Base-by-base conservation (phyloP, 352 stramenopile genomes). In the Pythium chondricola region DNA sequence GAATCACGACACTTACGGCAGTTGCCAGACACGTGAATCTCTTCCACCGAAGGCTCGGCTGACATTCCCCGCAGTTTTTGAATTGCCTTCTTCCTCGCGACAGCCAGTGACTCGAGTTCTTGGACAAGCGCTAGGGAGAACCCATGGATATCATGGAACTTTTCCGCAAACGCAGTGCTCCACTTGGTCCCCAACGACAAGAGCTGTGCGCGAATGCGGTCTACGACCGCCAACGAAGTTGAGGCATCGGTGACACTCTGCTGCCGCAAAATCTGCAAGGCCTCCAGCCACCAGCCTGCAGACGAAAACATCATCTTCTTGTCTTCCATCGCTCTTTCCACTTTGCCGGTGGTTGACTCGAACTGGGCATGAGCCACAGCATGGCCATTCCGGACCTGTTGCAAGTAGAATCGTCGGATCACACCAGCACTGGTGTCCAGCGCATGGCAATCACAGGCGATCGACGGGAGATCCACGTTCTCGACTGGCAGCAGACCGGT, bases 1-100 rank as follows among this genome's bases (percentile, higher is more conserved):
- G 52, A 60, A 22, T 90, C 72, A 0, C 78, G 73, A 37, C 78
- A 90, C 37, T 76, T 71, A 0, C 49, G 52, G 36, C 78, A 90
- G 47, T 90, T 90, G 14, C 78, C 81, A 4, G 78, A 86, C 3
- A 71, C 48, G 48, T 72, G 67, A 20, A 88, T 59, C 18, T 88
- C 71, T 10, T 66, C 61, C 8, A 61, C 69, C 2, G 74, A 13
- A 13, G 75, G 3, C 44, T 53, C 1, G 29, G 46, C 0, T 67
- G 33, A 48, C 78, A 84, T 53, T 0, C 27, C 22, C n/a, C 52
- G 17, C n/a, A 89, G 56, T 14, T 64, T 71, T 3, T 48, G 37
- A 41, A 65, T 69, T 5, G 87, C 41, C 0, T 18, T 18, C 0
- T 46, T 36, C 29, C 73, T 64, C 21, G 67, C 66, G 41, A 67